A percentile compares a stretch with the other conserved stretches of the same genome.
phyloP scores from a whole-genome alignment of 148 eudicot species.

The Camellia lanceoleosa region DNA sequence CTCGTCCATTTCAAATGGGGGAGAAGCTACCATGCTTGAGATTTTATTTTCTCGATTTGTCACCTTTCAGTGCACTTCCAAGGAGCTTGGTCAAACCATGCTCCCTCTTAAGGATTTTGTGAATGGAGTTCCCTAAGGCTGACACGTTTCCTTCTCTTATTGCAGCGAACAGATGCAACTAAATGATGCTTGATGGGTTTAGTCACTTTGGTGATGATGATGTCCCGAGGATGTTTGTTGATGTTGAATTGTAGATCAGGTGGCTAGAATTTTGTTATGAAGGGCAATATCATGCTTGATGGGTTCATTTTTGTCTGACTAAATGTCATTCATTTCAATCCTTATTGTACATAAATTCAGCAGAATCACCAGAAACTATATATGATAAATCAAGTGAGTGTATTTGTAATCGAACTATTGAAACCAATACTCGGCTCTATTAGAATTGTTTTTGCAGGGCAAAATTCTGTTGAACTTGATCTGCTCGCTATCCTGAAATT shows the following conservation, averaged over 20 bases:
- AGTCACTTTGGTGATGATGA: not conserved
- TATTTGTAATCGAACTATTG: too few relatives aligned
- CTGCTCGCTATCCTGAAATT: constrained; percentile 49
- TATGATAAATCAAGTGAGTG: too few relatives aligned
- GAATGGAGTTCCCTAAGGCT: not conserved
- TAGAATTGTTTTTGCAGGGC: constrained; percentile 23
- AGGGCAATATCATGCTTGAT: not conserved
- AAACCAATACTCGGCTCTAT: not conserved
- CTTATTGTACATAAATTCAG: not conserved
- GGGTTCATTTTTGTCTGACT: not conserved
- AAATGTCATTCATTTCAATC: constrained; percentile 1
- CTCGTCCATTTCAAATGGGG: not conserved
- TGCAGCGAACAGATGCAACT: constrained; percentile 21
- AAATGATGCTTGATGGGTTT: not conserved
- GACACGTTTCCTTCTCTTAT: constrained; percentile 7
- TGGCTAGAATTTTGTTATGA: not conserved
- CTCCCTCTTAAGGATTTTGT: not conserved
- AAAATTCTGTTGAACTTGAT: constrained; percentile 42
- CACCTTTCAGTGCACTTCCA: not conserved
- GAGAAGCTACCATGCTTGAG: too few relatives aligned
- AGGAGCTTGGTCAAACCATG: not conserved
- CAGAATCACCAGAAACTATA: not conserved
- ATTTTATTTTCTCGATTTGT: not conserved
- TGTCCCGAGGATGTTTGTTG: not conserved
- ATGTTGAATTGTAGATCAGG: not conserved